Conservation (phyloP, 805 yeast species). For the Lipomyces spencermartinsiae region DNA sequence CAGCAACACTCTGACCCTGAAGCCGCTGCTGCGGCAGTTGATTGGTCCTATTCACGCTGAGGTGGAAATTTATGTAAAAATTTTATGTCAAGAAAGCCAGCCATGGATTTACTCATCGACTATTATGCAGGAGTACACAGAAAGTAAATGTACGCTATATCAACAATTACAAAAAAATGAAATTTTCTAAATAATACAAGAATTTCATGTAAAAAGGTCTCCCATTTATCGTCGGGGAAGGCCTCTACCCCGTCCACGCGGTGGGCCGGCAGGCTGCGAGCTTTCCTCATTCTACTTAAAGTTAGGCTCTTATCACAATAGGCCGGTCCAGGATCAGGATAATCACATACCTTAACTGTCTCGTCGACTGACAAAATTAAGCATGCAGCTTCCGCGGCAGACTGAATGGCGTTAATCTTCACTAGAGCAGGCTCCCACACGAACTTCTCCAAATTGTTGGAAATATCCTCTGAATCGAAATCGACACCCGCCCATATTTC, state of each 20-base stretch:
- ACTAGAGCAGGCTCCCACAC: conserved; percentile 99
- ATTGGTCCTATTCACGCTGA: too few species aligned
- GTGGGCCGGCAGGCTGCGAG: conserved; percentile 44
- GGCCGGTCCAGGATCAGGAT: not conserved
- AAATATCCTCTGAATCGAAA: conserved; percentile 79
- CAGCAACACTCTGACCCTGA: too few species aligned
- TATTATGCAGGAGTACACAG: not conserved
- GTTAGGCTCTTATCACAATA: not conserved
- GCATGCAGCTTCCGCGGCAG: conserved; percentile 97
- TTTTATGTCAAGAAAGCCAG: too few species aligned
- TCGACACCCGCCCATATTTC: conserved; percentile 93
- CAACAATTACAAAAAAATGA: not conserved
- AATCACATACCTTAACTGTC: conserved; percentile 54
- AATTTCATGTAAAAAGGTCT: not conserved
- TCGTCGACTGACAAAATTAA: conserved; percentile 94
- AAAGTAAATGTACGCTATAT: not conserved
- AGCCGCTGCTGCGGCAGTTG: too few species aligned
- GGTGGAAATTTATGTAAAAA: too few species aligned
- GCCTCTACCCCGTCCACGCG: conserved; percentile 39
- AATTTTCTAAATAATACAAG: not conserved
- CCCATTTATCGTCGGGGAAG: conserved; percentile 17
- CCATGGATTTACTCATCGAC: too few species aligned
- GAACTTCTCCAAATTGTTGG: conserved; percentile 81
- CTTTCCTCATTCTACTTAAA: conserved; percentile 48
- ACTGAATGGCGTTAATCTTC: conserved; percentile 88